Conservation (phyloP, 495 filamentous ascomycete genomes). For the Cryomyces antarcticus region DNA sequence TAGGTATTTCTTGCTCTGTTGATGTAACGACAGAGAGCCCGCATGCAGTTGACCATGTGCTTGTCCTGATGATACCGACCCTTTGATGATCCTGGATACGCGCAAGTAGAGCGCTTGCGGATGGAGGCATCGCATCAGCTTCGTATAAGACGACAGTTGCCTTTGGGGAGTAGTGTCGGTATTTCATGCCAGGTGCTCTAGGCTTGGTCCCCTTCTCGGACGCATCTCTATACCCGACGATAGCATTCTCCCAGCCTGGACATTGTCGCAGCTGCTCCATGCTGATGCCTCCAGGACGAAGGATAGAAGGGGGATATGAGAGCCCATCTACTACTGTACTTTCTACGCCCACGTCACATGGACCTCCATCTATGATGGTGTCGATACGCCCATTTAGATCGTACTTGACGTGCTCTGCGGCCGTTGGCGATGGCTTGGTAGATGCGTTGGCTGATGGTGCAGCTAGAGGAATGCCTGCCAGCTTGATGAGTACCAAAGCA, state of each 20-base stretch:
- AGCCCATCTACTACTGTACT: constrained; percentile 93
- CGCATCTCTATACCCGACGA: constrained; percentile 52
- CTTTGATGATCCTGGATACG: constrained; percentile 8
- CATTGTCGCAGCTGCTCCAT: constrained; percentile 57
- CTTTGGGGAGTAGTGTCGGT: constrained; percentile 88
- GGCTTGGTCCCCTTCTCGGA: constrained; percentile 37
- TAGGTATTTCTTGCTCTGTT: background rate
- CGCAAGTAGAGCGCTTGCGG: constrained; percentile 12
- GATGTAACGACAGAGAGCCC: constrained; percentile 1
- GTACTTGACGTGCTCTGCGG: constrained; percentile 68
- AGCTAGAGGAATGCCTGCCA: constrained; percentile 60
- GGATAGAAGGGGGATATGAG: constrained; percentile 53
- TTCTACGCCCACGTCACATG: constrained; percentile 76
- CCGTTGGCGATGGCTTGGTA: constrained; percentile 77
- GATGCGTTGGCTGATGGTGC: constrained; percentile 89
- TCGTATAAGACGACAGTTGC: constrained; percentile 76
- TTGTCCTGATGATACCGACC: constrained; percentile 21
- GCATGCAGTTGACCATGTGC: constrained; percentile 10
- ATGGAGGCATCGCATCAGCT: constrained; percentile 18
- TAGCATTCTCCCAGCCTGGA: constrained; percentile 61
- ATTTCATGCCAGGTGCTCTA: constrained; percentile 93
- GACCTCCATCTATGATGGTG: constrained; percentile 74
- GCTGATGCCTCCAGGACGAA: constrained; percentile 80
- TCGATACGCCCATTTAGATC: constrained; percentile 74
- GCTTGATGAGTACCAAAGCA: constrained; percentile 67